Percentiles rank a stretch among this genome's conserved stretches.
These are phyloP conservation scores for Trichosporon faecale DNA, from an alignment of 1,284 basidiomycete genomes.

Conservation along the genomic window DNA sequence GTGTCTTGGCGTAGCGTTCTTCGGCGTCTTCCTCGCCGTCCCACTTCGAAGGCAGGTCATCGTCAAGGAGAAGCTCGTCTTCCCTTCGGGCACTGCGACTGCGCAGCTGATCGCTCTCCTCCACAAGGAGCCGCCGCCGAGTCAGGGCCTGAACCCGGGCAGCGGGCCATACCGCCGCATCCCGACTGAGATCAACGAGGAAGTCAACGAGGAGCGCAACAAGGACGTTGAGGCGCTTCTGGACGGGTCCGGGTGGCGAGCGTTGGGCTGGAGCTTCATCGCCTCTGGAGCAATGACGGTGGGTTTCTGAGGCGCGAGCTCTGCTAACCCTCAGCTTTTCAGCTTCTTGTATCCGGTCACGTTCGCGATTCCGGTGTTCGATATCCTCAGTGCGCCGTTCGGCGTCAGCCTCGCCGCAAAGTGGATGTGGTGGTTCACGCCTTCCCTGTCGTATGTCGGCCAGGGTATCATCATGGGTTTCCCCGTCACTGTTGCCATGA, in stretches of 20 bases:
- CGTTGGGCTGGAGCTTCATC: constrained; percentile 70
- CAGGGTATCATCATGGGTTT: constrained; percentile 99
- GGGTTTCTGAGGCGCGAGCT: constrained; percentile 42
- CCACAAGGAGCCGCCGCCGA: constrained; percentile 56
- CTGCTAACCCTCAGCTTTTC: constrained; percentile 41
- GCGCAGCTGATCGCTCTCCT: constrained; percentile 91
- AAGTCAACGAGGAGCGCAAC: constrained; percentile 11
- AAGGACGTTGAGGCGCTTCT: constrained; percentile 48
- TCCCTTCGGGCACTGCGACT: constrained; percentile 94
- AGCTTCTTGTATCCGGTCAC: constrained; percentile 83
- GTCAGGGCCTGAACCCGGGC: constrained; percentile 21
- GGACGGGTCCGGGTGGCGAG: constrained; percentile 65
- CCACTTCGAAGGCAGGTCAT: constrained; percentile 95
- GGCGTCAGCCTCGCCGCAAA: constrained; percentile 63
- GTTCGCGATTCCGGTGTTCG: constrained; percentile 89
- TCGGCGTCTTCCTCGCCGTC: constrained; percentile 90
- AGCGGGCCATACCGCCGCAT: constrained; percentile 35
- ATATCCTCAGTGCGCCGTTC: constrained; percentile 58
- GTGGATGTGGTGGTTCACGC: constrained; percentile 95
- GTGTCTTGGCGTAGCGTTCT: constrained; percentile 73
- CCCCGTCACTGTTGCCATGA: constrained; percentile 91
- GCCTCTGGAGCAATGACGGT: constrained; percentile 71
- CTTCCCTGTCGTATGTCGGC: constrained; percentile 84
- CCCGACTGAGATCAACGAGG: constrained; percentile 11
- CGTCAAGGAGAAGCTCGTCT: constrained; percentile 86